Evolutionary conservation across 2,329 filamentous ascomycete species (phyloP).

Genomic region (Scortechinia acanthostroma): DNA sequence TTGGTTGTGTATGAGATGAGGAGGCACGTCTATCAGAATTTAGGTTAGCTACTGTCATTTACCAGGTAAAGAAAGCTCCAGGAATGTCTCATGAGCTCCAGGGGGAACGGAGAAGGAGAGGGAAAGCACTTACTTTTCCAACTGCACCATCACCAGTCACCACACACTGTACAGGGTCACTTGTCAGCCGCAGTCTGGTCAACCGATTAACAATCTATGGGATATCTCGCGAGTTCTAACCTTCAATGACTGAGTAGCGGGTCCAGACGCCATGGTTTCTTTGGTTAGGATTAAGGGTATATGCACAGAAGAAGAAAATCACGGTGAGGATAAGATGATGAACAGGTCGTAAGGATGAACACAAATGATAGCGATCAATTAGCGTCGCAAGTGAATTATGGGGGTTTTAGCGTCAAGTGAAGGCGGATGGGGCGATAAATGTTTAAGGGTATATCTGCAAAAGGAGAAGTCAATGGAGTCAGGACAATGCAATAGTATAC

Average conservation of each 20-base stretch:
- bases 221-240: neutral
- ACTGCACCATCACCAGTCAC: constrained; percentile 99
- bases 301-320: constrained; percentile 1
- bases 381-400: neutral
- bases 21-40: constrained; percentile 73
- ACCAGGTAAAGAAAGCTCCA: constrained; percentile 10
- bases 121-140: constrained; percentile 68
- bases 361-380: too few relatives aligned
- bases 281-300: neutral
- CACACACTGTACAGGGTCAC: constrained; percentile 63
- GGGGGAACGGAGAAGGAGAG: constrained; percentile 10
- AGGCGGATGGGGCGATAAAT: neutral
- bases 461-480: neutral
- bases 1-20: constrained; percentile 99
- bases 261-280: neutral
- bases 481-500: neutral
- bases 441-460: neutral
- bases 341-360: too few relatives aligned
- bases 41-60: constrained; percentile 15
- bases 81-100: constrained; percentile 2
- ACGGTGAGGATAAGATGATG: too few relatives aligned
- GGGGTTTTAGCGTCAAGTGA: too few relatives aligned
- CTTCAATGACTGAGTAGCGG: constrained; percentile 1
- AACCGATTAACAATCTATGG: neutral
- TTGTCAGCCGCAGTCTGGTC: neutral